Base-by-base conservation (phyloP, 345 rosid genomes). In the Euphorbia peplus region DNA sequence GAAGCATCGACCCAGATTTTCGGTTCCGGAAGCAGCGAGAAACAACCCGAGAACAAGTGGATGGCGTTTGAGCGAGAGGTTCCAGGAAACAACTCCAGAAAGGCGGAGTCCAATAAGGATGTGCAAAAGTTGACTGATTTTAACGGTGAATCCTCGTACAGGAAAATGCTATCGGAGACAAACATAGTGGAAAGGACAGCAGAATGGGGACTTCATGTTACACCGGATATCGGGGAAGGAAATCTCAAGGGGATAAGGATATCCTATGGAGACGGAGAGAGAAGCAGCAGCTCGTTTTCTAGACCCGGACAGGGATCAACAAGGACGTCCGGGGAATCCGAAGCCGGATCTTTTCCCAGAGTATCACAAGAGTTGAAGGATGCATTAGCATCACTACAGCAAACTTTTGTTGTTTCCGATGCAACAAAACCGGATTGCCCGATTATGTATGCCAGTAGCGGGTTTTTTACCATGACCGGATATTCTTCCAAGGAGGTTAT, bases 331-430 rank as follows among this genome's bases (percentile, higher is more conserved):
- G 96, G 78, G 69, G 97, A 91, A 76, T 84, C 59, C 8, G 87
- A 84, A 22, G 66, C 65, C 13, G 84, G 85, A 63, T 66, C 66
- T 22, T 69, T 89, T 51, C 99, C 96, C 8, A 83, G 96, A 63
- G 95, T 86, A 41, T 91, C 97, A 0, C 88, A 88, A 71, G 99
- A 91, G 85, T 76, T 91, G 70, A 95, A 90, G 85, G 87, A 73
- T 8, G 99, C 99, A 74, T 77, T 95, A 60, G 77, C 95, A 18
- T 87, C 89, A 1, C 84, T 95, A 73, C 97, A 91, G 79, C 99
- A 91, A 81, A 91, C 99, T 14, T 95, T 95, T 79, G 96, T 89
- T 32, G 99, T 91, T 63, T 91, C 97, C 30, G 99, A 95, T 68
- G 92, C 96, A 8, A 87, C 93, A 54, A 89, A 83, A 81, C 93